A percentile compares a stretch with the other conserved stretches of the same genome.
These are phyloP conservation scores for Wickerhamiella sergipiensis DNA, from an alignment of 805 yeast genomes.

Conservation along the genomic window DNA sequence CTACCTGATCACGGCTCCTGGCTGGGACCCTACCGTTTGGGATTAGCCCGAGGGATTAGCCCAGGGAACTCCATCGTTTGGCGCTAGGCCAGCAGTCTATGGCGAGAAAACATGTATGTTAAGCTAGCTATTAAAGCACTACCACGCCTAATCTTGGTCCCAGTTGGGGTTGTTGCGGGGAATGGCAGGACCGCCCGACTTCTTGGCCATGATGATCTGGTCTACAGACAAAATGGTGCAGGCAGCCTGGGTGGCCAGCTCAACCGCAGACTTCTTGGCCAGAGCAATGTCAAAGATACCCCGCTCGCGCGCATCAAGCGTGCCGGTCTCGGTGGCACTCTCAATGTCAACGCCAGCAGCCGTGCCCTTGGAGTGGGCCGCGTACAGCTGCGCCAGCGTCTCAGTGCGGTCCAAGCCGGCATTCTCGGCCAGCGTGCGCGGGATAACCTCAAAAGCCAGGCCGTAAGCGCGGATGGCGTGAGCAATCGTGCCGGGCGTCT, in stretches of 20 bases:
- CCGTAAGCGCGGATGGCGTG: slow-evolving; percentile 91
- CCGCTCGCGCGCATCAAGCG: slow-evolving; percentile 52
- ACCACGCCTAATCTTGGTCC: slow-evolving; percentile 18
- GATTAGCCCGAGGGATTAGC: neutral
- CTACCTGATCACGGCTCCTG: slow-evolving; percentile 17
- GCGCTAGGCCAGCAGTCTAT: too few relatives aligned
- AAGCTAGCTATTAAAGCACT: too few relatives aligned
- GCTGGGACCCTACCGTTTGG: slow-evolving; percentile 23
- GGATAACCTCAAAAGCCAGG: slow-evolving; percentile 86
- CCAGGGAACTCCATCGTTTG: too few relatives aligned
- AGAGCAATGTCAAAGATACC: slow-evolving; percentile 70
- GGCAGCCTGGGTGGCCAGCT: slow-evolving; percentile 92
- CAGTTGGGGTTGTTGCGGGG: slow-evolving; percentile 44
- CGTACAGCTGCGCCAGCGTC: slow-evolving; percentile 75
- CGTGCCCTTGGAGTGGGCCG: slow-evolving; percentile 56
- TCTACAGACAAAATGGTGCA: slow-evolving; percentile 81
- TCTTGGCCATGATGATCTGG: slow-evolving; percentile 96
- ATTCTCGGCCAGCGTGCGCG: slow-evolving; percentile 85
- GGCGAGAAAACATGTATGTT: too few relatives aligned
- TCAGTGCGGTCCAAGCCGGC: slow-evolving; percentile 86
- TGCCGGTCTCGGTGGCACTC: slow-evolving; percentile 46
- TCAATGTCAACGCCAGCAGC: slow-evolving; percentile 65
- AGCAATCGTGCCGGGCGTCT: slow-evolving; percentile 84
- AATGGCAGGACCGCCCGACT: slow-evolving; percentile 95
- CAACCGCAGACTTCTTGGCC: slow-evolving; percentile 74